A percentile compares a stretch with the other conserved stretches of the same genome.
Conservation (phyloP, 116 monocot genomes). For the Posidonia oceanica region DNA sequence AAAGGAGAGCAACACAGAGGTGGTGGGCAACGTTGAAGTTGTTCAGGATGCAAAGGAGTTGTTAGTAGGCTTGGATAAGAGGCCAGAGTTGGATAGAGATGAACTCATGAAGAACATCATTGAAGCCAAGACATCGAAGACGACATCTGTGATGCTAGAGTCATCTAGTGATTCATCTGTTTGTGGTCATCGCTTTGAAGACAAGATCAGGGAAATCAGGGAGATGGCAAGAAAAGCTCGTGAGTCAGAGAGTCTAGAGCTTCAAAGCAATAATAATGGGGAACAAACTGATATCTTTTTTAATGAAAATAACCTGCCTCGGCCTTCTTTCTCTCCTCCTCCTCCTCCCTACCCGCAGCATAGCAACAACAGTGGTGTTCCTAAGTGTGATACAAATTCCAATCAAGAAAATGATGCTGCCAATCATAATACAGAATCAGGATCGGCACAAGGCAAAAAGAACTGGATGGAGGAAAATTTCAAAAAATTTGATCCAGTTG, state of each 20-base stretch:
- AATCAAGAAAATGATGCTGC: too few species aligned
- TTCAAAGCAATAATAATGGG: slow-evolving; percentile 1
- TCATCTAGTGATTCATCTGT: background rate
- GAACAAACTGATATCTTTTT: slow-evolving; percentile 10
- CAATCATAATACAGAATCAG: too few species aligned
- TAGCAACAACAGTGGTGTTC: too few species aligned
- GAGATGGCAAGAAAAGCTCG: slow-evolving; percentile 43
- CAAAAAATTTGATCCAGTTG: too few species aligned
- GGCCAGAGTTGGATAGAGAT: slow-evolving; percentile 50
- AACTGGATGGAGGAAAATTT: too few species aligned
- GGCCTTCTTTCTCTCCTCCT: slow-evolving; percentile 87
- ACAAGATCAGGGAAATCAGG: slow-evolving; percentile 41
- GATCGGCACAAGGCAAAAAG: too few species aligned
- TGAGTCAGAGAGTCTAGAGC: slow-evolving; percentile 22
- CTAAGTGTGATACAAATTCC: too few species aligned
- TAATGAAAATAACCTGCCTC: slow-evolving; percentile 19
- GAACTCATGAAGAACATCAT: slow-evolving; percentile 38
- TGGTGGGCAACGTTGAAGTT: slow-evolving; percentile 38
- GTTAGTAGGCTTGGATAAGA: slow-evolving; percentile 6
- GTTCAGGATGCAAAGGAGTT: slow-evolving; percentile 19
- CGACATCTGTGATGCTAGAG: slow-evolving; percentile 1
- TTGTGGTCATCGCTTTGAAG: slow-evolving; percentile 27
- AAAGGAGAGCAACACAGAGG: slow-evolving; percentile 25
- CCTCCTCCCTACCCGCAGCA: slow-evolving; percentile 75
- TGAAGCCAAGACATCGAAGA: slow-evolving; percentile 17